Evolutionary conservation across 257 asterid genomes (phyloP).

Genomic region (Orobanche coerulescens): DNA sequence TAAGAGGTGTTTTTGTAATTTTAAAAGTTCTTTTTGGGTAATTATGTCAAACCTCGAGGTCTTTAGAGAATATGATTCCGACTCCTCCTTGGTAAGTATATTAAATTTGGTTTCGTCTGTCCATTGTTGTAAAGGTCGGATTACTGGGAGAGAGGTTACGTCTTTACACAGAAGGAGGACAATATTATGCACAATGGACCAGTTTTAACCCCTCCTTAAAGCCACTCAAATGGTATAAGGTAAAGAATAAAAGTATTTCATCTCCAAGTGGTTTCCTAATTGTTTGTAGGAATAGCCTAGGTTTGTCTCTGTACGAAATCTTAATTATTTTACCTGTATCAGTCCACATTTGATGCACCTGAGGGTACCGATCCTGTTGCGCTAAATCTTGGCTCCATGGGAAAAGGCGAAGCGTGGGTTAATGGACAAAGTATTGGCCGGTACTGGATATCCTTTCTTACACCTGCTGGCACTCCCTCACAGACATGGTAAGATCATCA

Average conservation of each 20-base stretch:
- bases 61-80: too few relatives aligned
- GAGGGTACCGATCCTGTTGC: constrained; percentile 57
- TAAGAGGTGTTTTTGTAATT: too few relatives aligned
- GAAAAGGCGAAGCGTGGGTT: constrained; percentile 81
- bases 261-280: neutral
- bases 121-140: constrained; percentile 48
- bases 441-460: constrained; percentile 70
- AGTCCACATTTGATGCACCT: constrained; percentile 68
- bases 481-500: constrained; percentile 54
- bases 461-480: constrained; percentile 52
- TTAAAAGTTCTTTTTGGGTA: too few relatives aligned
- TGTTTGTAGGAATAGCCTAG: neutral
- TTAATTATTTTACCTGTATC: neutral
- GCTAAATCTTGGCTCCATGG: constrained; percentile 79
- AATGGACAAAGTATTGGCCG: constrained; percentile 81
- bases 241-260: constrained; percentile 21
- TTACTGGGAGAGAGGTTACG: constrained; percentile 58
- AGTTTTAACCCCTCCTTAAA: constrained; percentile 30
- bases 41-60: too few relatives aligned
- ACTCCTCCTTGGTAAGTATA: too few relatives aligned
- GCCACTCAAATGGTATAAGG: constrained; percentile 90
- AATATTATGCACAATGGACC: constrained; percentile 42
- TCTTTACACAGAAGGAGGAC: constrained; percentile 43
- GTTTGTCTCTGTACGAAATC: neutral
- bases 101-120: constrained; percentile 11